Conservation (phyloP, 306 rosid genomes). For the Purshia tridentata region DNA sequence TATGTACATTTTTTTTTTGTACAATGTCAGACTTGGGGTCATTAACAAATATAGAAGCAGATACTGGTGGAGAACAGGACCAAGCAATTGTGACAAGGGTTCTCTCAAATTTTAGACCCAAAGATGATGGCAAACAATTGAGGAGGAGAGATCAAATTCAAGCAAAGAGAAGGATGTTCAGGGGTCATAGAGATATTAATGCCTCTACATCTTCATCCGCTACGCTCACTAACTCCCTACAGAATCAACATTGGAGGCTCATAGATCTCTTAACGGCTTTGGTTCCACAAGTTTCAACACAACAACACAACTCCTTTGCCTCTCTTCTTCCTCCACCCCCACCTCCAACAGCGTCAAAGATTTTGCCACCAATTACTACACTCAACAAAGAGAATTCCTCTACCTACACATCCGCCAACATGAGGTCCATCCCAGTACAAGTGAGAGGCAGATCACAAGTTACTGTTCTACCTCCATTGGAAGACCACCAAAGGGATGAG, state of each 20-base stretch:
- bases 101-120: conserved; percentile 27
- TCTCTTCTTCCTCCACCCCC: conserved; percentile 47
- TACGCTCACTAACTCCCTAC: conserved; percentile 5
- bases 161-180: conserved; percentile 25
- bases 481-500: conserved; percentile 34
- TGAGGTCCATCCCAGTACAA: conserved; percentile 25
- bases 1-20: neutral
- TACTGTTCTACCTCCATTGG: conserved; percentile 23
- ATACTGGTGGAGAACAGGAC: conserved; percentile 26
- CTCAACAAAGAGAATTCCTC: conserved; percentile 1
- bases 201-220: neutral
- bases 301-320: conserved; percentile 21
- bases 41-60: conserved; percentile 19
- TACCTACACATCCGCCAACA: neutral
- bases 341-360: conserved; percentile 33
- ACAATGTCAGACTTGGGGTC: conserved; percentile 30
- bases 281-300: conserved; percentile 24
- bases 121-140: conserved; percentile 28
- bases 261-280: conserved; percentile 28
- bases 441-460: conserved; percentile 21
- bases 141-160: conserved; percentile 31
- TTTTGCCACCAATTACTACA: conserved; percentile 24
- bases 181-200: neutral
- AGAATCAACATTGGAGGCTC: conserved; percentile 26
- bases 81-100: conserved; percentile 32